Evolutionary conservation across 306 rosid species (phyloP).

Genomic region (Gleditsia sinensis): DNA sequence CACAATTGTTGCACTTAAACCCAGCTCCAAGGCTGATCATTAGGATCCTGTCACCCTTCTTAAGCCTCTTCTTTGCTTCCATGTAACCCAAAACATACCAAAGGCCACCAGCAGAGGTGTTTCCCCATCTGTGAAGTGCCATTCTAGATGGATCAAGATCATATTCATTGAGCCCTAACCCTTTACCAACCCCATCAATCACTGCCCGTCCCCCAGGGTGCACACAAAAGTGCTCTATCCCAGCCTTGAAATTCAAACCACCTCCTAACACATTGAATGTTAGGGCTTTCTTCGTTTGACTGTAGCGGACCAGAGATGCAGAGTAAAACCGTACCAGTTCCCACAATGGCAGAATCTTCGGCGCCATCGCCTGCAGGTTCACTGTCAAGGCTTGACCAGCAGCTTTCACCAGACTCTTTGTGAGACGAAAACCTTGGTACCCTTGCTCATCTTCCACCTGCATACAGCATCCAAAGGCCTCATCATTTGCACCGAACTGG

Average conservation of each 20-base stretch:
- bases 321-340: slow-evolving; percentile 48
- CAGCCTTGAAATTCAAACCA: slow-evolving; percentile 59
- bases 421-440: slow-evolving; percentile 60
- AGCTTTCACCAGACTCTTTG: slow-evolving; percentile 66
- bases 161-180: slow-evolving; percentile 55
- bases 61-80: slow-evolving; percentile 90
- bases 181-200: slow-evolving; percentile 72
- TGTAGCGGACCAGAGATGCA: neutral
- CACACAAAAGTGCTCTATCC: slow-evolving; percentile 75
- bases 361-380: slow-evolving; percentile 57
- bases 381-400: slow-evolving; percentile 66
- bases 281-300: neutral
- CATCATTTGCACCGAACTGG: slow-evolving; percentile 68
- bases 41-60: slow-evolving; percentile 64
- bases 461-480: slow-evolving; percentile 78
- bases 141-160: slow-evolving; percentile 82
- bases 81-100: slow-evolving; percentile 94
- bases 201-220: slow-evolving; percentile 85
- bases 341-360: slow-evolving; percentile 62
- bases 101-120: slow-evolving; percentile 83
- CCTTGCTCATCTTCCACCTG: slow-evolving; percentile 76
- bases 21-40: slow-evolving; percentile 97
- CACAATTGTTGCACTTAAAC: slow-evolving; percentile 82
- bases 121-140: slow-evolving; percentile 88
- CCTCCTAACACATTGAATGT: slow-evolving; percentile 35